Percentiles rank a stretch among this genome's conserved stretches.
Conservation (phyloP, 2,329 filamentous ascomycete genomes). For the Cordyceps javanica region DNA sequence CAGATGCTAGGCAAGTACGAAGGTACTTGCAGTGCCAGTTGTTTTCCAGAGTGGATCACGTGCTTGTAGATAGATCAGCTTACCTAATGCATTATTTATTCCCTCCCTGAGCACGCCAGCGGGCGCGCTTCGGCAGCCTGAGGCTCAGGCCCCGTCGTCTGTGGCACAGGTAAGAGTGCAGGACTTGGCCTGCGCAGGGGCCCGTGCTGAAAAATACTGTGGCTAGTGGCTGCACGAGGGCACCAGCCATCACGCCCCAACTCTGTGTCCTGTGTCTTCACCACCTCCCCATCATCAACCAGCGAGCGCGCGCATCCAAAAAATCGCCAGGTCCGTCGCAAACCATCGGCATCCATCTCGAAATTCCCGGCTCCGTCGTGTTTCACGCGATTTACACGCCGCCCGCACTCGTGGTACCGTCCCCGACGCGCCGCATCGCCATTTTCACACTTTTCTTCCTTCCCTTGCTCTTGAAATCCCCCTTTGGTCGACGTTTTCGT, state of each 20-base stretch:
- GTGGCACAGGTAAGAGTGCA: neutral
- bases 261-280: slow-evolving; percentile 47
- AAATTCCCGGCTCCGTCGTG: slow-evolving; percentile 44
- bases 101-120: neutral
- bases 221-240: slow-evolving; percentile 30
- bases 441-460: slow-evolving; percentile 38
- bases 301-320: slow-evolving; percentile 54
- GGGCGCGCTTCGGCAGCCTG: neutral
- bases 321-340: slow-evolving; percentile 54
- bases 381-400: slow-evolving; percentile 50
- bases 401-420: slow-evolving; percentile 34
- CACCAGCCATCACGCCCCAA: slow-evolving; percentile 43
- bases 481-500: slow-evolving; percentile 20
- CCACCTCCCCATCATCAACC: slow-evolving; percentile 45
- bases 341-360: slow-evolving; percentile 54
- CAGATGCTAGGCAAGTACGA: neutral
- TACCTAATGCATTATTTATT: slow-evolving; percentile 10
- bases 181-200: slow-evolving; percentile 17
- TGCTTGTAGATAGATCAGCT: slow-evolving; percentile 3
- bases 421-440: slow-evolving; percentile 35
- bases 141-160: neutral
- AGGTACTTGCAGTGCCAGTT: neutral
- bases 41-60: slow-evolving; percentile 2
- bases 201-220: slow-evolving; percentile 41
- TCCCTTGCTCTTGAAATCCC: slow-evolving; percentile 24